Evolutionary conservation across 1,139 yeast species (phyloP), one percentile per base, ranked within the genome.

Genomic region (Saccharomyces hybrid): DNA sequence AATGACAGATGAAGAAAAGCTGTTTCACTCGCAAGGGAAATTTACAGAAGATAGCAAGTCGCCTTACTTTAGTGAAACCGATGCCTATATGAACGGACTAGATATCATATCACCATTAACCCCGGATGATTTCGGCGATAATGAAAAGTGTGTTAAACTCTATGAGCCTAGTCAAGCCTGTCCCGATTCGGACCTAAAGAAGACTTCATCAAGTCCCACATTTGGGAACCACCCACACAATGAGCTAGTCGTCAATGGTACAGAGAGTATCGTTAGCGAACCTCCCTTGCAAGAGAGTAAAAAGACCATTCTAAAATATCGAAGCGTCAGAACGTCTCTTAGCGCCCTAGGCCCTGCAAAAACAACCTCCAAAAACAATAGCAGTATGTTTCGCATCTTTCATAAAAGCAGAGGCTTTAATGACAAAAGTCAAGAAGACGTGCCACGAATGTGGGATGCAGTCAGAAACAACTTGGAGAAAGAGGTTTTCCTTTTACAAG

Each of bases 401-500:
- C 44, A 38, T 2, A 38, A 13, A 38, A 38, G 25, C 13, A 1
- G n/a, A 11, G 6, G 7, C 25, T 5, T 38, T 20, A 13, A 1
- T 16, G 44, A 16, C 26, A 38, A 38, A 38, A 38, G 3, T 16
- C 44, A 38, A 38, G 44, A 38, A 38, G 11, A 38, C 44, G 25
- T 38, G 25, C 44, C 44, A 38, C 23, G 44, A 8, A 13, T 38
- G 25, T 38, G 44, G 44, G 25, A 38, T 16, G 13, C 4, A 0
- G 25, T 38, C 11, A 38, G 13, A 16, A 16, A 16, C 4, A 38
- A 38, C 11, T 9, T 27, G 51, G 52, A 31, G 50, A 52, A 47
- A 52, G 52, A 51, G 47, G 46, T 32, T 16, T 49, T 28, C 26
- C 51, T 47, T n/a, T 49, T 47, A n/a, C 53, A 48, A 26, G 38